phyloP scores from a whole-genome alignment of 305 asterid species.

The Rubia peregrina region DNA sequence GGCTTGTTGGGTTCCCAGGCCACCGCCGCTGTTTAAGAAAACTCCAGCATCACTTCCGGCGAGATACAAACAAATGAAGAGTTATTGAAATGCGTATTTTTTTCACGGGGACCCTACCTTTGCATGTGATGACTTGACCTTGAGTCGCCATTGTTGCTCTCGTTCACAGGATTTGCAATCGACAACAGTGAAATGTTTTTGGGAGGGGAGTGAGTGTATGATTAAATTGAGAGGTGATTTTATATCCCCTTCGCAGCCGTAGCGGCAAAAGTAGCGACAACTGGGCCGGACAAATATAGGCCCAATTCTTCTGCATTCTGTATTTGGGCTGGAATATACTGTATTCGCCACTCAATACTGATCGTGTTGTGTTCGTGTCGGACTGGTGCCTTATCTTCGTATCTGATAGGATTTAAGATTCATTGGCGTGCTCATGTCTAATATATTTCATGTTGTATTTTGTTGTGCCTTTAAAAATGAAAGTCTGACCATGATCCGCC shows the following conservation, averaged over 20 bases:
- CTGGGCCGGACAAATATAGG: background rate
- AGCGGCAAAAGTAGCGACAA: background rate
- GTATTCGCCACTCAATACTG: too few relatives aligned
- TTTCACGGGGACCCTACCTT: constrained; percentile 41
- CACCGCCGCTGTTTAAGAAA: constrained; percentile 70
- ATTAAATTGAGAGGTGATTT: background rate
- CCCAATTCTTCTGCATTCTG: background rate
- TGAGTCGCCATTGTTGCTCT: constrained; percentile 56
- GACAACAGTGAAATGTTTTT: background rate
- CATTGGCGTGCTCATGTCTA: too few relatives aligned
- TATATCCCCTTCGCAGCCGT: background rate
- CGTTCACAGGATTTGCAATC: background rate
- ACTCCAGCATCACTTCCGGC: constrained; percentile 11
- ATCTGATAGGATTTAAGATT: too few relatives aligned
- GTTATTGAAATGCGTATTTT: background rate
- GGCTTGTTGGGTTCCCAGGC: constrained; percentile 99
- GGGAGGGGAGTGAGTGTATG: background rate
- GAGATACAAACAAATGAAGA: background rate
- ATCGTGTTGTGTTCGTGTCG: too few relatives aligned
- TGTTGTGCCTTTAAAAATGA: too few relatives aligned
- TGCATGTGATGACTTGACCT: constrained; percentile 98
- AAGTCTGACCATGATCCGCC: too few relatives aligned
- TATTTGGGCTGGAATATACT: background rate
- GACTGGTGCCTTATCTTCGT: too few relatives aligned
- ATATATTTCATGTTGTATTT: too few relatives aligned